These are phyloP conservation scores for Metschnikowia matae DNA, from an alignment of 805 yeast species.

Conservation along the genomic window DNA sequence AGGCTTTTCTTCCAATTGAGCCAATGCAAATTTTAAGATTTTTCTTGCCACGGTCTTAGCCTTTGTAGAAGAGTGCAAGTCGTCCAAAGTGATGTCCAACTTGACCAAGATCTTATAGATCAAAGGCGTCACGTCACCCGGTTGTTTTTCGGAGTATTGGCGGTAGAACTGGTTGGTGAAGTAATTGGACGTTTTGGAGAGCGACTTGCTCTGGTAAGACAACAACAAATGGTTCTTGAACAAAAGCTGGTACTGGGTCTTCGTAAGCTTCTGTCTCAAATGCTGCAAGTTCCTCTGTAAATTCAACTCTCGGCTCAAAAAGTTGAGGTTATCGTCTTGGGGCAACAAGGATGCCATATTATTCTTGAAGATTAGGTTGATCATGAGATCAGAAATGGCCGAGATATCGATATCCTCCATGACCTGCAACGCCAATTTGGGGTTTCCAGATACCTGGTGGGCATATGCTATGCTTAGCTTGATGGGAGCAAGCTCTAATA, in stretches of 20 bases:
- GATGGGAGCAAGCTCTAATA: constrained; percentile 56
- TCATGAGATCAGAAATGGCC: constrained; percentile 34
- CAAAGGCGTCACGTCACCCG: constrained; percentile 31
- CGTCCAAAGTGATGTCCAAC: constrained; percentile 25
- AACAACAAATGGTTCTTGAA: constrained; percentile 44
- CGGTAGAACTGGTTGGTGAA: constrained; percentile 19
- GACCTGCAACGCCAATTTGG: constrained; percentile 8
- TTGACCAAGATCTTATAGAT: constrained; percentile 28
- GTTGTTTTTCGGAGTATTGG: constrained; percentile 20
- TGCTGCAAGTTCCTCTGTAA: constrained; percentile 22
- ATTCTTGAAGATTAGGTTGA: constrained; percentile 41
- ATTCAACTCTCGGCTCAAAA: constrained; percentile 32
- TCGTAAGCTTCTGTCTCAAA: constrained; percentile 23
- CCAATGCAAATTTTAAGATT: constrained; percentile 14
- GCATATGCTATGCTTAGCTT: constrained; percentile 57
- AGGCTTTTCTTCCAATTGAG: constrained; percentile 13
- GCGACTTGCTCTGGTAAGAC: constrained; percentile 37
- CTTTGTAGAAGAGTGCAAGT: constrained; percentile 19
- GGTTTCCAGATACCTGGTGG: constrained; percentile 25
- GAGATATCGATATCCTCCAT: constrained; percentile 19
- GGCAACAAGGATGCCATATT: constrained; percentile 35
- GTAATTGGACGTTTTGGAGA: constrained; percentile 23
- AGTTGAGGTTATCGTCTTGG: constrained; percentile 15
- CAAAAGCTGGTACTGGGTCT: constrained; percentile 38
- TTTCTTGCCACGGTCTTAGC: constrained; percentile 19